phyloP scores from a whole-genome alignment of 805 yeast species.

The Candida quercuum region DNA sequence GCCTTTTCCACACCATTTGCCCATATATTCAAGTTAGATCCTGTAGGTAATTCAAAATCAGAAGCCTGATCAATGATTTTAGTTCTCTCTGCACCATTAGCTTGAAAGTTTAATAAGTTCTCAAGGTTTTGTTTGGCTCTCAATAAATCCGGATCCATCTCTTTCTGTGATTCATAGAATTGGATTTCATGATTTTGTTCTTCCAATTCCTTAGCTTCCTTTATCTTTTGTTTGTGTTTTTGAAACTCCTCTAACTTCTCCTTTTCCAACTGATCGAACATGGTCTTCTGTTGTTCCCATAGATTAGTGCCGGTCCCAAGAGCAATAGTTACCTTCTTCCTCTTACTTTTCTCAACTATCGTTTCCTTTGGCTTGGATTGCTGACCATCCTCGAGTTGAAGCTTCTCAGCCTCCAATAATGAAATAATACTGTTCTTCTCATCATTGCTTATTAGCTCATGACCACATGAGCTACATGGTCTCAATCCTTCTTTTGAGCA shows the following conservation, averaged over 20 bases:
- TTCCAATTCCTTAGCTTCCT: constrained; percentile 30
- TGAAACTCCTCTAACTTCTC: constrained; percentile 31
- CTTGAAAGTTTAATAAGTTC: constrained; percentile 73
- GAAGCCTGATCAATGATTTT: constrained; percentile 89
- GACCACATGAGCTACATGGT: constrained; percentile 81
- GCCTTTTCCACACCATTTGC: constrained; percentile 82
- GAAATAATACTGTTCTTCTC: constrained; percentile 56
- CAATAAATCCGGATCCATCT: constrained; percentile 50
- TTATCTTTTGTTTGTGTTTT: constrained; percentile 28
- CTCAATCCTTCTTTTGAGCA: constrained; percentile 88
- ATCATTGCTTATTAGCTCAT: constrained; percentile 53
- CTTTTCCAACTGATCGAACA: constrained; percentile 56
- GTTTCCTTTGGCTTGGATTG: constrained; percentile 10
- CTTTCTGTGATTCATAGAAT: constrained; percentile 33
- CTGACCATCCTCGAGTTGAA: constrained; percentile 30
- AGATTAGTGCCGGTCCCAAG: constrained; percentile 60
- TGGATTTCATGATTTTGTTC: constrained; percentile 40
- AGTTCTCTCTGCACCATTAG: constrained; percentile 84
- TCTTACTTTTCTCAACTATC: constrained; percentile 29
- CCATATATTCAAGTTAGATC: constrained; percentile 62
- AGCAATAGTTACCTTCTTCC: constrained; percentile 48
- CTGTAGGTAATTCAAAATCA: constrained; percentile 67
- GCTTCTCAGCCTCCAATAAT: constrained; percentile 49
- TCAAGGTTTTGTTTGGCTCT: constrained; percentile 74
- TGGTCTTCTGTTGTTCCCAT: constrained; percentile 62